Evolutionary conservation across 2,329 filamentous ascomycete genomes (phyloP).

Genomic region (Neofusicoccum sp.): DNA sequence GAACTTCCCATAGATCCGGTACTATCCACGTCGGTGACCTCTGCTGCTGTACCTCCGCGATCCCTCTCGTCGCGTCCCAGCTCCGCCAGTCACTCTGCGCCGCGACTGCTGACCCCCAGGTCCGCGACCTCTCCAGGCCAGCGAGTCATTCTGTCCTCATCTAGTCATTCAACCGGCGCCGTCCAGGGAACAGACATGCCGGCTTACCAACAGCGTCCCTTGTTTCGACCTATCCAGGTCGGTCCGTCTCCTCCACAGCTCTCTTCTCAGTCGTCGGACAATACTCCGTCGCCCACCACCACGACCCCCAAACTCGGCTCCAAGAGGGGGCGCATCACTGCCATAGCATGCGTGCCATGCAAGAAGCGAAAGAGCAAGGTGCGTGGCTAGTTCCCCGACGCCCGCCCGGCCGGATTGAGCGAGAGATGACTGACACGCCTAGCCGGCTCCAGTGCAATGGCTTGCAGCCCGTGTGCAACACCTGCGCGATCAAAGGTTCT

Average conservation of each 20-base stretch:
- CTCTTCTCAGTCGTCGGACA: constrained; percentile 17
- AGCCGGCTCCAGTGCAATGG: constrained; percentile 33
- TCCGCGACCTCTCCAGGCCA: not conserved
- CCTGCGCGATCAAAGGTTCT: constrained; percentile 38
- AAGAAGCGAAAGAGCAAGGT: constrained; percentile 41
- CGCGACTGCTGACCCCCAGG: constrained; percentile 1
- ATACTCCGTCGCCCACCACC: constrained; percentile 18
- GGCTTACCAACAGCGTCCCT: constrained; percentile 17
- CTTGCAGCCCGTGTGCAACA: constrained; percentile 39
- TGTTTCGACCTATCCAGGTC: constrained; percentile 19
- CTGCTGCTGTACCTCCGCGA: constrained; percentile 1
- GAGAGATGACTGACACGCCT: constrained; percentile 18
- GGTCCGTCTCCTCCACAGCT: constrained; percentile 17
- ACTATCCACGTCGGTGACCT: not conserved
- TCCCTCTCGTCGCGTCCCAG: not conserved
- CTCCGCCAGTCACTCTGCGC: not conserved
- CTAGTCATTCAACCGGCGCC: not conserved
- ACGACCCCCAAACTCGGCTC: constrained; percentile 17
- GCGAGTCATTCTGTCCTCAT: constrained; percentile 5
- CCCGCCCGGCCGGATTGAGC: not conserved
- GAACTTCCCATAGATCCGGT: constrained; percentile 10
- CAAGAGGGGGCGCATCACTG: constrained; percentile 29
- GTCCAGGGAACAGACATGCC: constrained; percentile 13
- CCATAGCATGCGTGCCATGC: constrained; percentile 40
- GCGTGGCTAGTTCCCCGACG: not conserved